phyloP scores from a whole-genome alignment of 495 filamentous ascomycete genomes.

The Penicillium coprophilum region DNA sequence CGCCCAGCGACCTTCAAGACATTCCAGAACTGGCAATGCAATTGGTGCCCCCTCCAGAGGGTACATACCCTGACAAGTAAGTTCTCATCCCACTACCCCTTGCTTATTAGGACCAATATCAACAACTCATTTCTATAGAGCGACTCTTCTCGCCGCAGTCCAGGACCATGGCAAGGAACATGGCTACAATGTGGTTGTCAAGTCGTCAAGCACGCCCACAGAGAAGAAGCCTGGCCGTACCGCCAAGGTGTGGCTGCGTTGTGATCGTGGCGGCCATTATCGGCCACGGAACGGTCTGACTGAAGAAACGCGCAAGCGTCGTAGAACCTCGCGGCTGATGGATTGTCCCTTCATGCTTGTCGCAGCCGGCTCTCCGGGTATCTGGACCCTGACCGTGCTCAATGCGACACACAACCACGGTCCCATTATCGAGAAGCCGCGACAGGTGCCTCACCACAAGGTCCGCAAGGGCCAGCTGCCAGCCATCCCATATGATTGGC shows the following conservation, averaged over 20 bases:
- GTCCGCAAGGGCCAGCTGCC: constrained; percentile 49
- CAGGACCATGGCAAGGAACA: constrained; percentile 47
- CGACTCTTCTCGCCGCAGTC: constrained; percentile 42
- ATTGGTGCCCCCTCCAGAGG: constrained; percentile 45
- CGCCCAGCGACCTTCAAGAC: constrained; percentile 50
- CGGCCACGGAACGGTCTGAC: constrained; percentile 51
- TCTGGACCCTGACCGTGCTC: constrained; percentile 47
- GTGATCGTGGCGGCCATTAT: constrained; percentile 53
- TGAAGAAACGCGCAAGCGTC: constrained; percentile 49
- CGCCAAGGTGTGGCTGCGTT: constrained; percentile 50
- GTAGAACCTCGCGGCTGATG: constrained; percentile 47
- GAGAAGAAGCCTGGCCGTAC: constrained; percentile 51
- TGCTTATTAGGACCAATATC: neutral
- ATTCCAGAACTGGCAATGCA: constrained; percentile 49
- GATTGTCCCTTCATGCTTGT: constrained; percentile 52
- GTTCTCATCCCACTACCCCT: constrained; percentile 10
- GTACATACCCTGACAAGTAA: constrained; percentile 49
- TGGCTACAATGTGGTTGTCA: constrained; percentile 51
- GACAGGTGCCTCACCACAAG: constrained; percentile 43
- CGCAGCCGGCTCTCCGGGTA: constrained; percentile 44
- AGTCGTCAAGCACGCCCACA: constrained; percentile 48
- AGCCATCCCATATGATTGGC: constrained; percentile 60
- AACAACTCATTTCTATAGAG: constrained; percentile 22
- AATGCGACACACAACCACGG: constrained; percentile 50
- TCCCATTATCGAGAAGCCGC: constrained; percentile 43